Conservation (phyloP, 345 rosid species). For the Atalantia buxifolia region DNA sequence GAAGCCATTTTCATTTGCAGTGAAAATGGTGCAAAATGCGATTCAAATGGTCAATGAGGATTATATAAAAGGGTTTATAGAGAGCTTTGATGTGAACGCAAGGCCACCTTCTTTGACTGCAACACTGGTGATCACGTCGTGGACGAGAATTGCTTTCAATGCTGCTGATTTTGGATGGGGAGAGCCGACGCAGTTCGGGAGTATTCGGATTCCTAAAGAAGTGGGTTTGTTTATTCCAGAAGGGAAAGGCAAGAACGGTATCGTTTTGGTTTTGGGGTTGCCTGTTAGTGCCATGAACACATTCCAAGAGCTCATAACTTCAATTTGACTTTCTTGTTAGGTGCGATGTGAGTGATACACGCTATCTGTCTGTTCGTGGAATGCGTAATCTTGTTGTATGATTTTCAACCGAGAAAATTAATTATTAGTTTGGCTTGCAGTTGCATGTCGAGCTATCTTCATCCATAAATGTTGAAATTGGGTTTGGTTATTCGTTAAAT, state of each 20-base stretch:
- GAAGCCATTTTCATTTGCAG: conserved; percentile 13
- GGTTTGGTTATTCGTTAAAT: not conserved
- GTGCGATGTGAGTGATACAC: not conserved
- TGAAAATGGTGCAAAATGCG: conserved; percentile 19
- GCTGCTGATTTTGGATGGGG: conserved; percentile 25
- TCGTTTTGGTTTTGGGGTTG: conserved; percentile 15
- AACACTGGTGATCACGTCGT: conserved; percentile 22
- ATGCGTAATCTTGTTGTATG: not conserved
- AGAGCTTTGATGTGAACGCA: conserved; percentile 8
- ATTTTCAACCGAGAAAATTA: not conserved
- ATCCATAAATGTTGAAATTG: not conserved
- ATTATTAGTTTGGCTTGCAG: not conserved
- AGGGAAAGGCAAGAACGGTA: conserved; percentile 13
- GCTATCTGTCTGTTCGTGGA: not conserved
- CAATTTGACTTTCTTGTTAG: not conserved
- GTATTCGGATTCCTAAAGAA: conserved; percentile 15
- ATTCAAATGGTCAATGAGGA: conserved; percentile 13
- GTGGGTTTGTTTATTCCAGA: conserved; percentile 14
- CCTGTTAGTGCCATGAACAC: conserved; percentile 21
- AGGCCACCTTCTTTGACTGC: conserved; percentile 12
- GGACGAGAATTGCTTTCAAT: conserved; percentile 21
- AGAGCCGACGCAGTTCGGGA: conserved; percentile 22
- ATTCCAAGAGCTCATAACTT: conserved; percentile 4
- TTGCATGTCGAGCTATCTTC: too few species aligned
- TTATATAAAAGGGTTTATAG: conserved; percentile 18